A percentile compares a stretch with the other conserved stretches of the same genome.
Conservation (phyloP, 2,329 filamentous ascomycete genomes). For the Beauveria medogensis region DNA sequence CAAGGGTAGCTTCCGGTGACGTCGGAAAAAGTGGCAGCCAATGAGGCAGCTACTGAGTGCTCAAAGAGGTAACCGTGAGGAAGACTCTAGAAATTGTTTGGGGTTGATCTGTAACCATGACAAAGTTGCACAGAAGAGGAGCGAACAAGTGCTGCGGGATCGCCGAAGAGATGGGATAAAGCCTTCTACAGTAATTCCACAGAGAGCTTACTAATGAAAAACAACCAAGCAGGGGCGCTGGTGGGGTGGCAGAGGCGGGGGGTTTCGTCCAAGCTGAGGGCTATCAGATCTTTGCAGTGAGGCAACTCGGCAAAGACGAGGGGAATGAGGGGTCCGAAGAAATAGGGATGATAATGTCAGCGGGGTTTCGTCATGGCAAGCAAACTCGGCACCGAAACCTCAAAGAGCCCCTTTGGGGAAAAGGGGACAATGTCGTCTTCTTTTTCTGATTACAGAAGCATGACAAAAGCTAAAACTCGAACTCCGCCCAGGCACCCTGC, state of each 20-base stretch:
- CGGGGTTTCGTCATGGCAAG: not conserved
- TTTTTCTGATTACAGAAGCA: slow-evolving; percentile 4
- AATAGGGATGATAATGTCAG: not conserved
- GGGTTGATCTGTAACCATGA: too few relatives aligned
- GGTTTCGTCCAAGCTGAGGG: not conserved
- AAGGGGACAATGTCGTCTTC: not conserved
- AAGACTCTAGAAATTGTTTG: too few relatives aligned
- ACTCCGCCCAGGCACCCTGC: not conserved
- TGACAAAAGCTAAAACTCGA: not conserved
- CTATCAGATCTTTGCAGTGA: not conserved
- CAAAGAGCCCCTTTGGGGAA: not conserved
- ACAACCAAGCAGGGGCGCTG: not conserved
- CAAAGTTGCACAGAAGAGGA: not conserved
- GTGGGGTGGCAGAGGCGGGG: not conserved
- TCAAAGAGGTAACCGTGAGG: not conserved
- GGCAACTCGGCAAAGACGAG: too few relatives aligned
- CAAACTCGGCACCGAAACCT: not conserved
- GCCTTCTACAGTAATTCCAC: not conserved
- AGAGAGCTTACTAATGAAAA: not conserved
- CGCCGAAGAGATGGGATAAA: not conserved
- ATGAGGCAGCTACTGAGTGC: not conserved
- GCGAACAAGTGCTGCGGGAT: not conserved
- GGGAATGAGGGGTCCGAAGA: not conserved
- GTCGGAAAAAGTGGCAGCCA: not conserved
- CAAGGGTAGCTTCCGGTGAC: not conserved